Conservation (phyloP, 2,329 filamentous ascomycete species). For the Fusarium beomiforme region DNA sequence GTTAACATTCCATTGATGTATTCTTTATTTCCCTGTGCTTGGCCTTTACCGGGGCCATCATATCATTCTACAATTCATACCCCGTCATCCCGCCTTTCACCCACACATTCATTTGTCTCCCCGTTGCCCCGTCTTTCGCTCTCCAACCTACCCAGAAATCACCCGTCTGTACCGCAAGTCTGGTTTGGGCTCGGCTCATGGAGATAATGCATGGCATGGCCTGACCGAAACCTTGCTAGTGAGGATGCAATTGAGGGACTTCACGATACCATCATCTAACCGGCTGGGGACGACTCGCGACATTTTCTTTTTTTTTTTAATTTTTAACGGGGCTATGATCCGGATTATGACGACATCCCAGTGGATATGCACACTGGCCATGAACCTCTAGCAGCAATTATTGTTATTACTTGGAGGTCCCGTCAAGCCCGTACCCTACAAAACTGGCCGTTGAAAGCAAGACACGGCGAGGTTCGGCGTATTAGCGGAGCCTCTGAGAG, state of each 20-base stretch:
- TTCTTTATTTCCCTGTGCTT: conserved; percentile 7
- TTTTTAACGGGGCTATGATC: conserved; percentile 8
- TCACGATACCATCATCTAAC: conserved; percentile 25
- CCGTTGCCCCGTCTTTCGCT: conserved; percentile 27
- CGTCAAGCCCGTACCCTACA: neutral
- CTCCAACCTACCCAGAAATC: conserved; percentile 16
- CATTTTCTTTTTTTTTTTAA: neutral
- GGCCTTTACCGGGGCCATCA: conserved; percentile 22
- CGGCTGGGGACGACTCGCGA: neutral
- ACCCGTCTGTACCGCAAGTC: conserved; percentile 28
- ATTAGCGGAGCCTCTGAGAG: conserved; percentile 41
- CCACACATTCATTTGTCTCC: conserved; percentile 25
- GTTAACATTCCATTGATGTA: conserved; percentile 19
- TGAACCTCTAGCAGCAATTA: conserved; percentile 14
- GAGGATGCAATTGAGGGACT: conserved; percentile 5
- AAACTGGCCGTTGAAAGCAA: conserved; percentile 27
- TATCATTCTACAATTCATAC: conserved; percentile 20
- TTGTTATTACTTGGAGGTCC: neutral
- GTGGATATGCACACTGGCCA: conserved; percentile 13
- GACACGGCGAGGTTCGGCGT: conserved; percentile 40
- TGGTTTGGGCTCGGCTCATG: conserved; percentile 33
- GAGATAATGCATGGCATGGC: conserved; percentile 34
- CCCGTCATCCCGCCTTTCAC: conserved; percentile 36
- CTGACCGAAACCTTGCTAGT: conserved; percentile 34
- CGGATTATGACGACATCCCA: conserved; percentile 32